These are phyloP conservation scores for Lactuca sativa DNA, from an alignment of 129 eudicot species.

Conservation along the genomic window DNA sequence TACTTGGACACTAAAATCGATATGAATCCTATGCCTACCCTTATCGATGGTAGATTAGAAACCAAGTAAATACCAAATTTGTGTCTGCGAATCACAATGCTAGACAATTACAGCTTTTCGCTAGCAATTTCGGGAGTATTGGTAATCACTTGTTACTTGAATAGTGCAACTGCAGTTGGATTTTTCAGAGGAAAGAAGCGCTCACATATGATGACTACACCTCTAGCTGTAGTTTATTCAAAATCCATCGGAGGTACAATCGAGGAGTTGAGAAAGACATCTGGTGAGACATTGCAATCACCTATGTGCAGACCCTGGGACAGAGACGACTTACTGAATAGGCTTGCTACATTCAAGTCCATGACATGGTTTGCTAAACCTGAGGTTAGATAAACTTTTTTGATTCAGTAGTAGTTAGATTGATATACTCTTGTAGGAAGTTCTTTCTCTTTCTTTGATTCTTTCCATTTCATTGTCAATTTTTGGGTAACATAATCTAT, in stretches of 20 bases:
- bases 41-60: conserved; percentile 6
- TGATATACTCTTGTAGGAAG: not conserved
- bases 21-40: not conserved
- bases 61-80: not conserved
- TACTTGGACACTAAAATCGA: not conserved
- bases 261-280: conserved; percentile 27
- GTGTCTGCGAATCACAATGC: not conserved
- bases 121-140: not conserved
- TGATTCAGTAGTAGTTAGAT: not conserved
- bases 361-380: conserved; percentile 99
- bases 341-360: conserved; percentile 91
- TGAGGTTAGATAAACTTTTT: conserved; percentile 48
- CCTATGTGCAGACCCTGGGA: conserved; percentile 90
- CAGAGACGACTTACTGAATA: conserved; percentile 66
- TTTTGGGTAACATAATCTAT: conserved; percentile 23
- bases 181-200: conserved; percentile 59
- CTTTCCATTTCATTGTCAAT: conserved; percentile 4
- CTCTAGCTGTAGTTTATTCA: conserved; percentile 27
- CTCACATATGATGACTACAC: conserved; percentile 23
- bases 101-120: not conserved
- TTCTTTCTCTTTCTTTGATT: conserved; percentile 6
- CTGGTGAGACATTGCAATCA: conserved; percentile 34
- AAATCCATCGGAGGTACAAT: conserved; percentile 37
- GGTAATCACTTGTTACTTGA: not conserved
- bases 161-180: conserved; percentile 37